Evolutionary conservation across 2,329 filamentous ascomycete species (phyloP), one percentile per base, ranked within the genome.

Genomic region (Dactylellina sp.): DNA sequence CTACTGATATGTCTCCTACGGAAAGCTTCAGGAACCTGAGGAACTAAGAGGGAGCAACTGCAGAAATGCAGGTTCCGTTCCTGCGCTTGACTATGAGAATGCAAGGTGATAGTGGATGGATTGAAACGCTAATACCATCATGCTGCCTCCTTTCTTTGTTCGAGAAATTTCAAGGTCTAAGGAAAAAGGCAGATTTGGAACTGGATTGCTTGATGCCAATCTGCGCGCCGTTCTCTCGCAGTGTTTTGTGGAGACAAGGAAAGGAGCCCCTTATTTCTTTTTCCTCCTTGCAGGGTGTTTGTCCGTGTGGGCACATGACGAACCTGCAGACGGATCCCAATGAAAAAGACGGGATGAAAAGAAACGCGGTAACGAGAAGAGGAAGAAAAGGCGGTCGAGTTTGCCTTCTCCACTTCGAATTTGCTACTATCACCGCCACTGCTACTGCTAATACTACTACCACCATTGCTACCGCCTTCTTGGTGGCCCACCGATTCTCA

Each of bases 81-180:
- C 56, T 37, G 42, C 56, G 24, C 55, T 70, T 32, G 39, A 53
- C 57, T 40, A 37, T 24, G 56, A 37, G 59, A 53, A 52, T 64
- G 59, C 37, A 55, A 63, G 66, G 66, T 64, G 46, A 71, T 63
- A 55, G 59, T 16, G 59, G 24, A 16, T 46, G 49, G 59, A 32
- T 72, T 62, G 60, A 72, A 72, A 72, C 68, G 53, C 60, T 40
- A 71, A 42, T 62, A 68, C 53, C 55, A 39, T 60, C 52, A 53
- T 35, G 63, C 44, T 44, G 32, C 49, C 60, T 72, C 60, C 53
- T 72, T 64, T 59, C 63, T n/a, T 59, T 59, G 53, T 28, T 40
- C 63, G 16, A 59, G 53, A 68, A 59, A 59, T 37, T 60, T 9
- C 12, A n/a, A 46, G 39, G 28, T 42, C 20, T 32, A 28, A 44